Evolutionary conservation across 257 asterid species (phyloP).

Genomic region (Ophiorrhiza pumila): DNA sequence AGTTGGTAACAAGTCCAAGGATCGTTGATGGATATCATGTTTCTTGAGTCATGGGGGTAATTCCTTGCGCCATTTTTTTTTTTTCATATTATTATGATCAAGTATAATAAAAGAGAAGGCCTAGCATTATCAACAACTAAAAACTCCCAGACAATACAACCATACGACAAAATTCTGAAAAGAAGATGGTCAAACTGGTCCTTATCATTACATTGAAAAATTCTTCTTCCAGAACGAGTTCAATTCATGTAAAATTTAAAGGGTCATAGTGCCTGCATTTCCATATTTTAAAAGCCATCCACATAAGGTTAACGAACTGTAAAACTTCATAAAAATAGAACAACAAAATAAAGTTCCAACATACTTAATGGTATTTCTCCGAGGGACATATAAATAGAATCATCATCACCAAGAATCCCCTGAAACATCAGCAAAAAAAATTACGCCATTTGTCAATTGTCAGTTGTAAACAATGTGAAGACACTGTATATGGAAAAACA

Average conservation of each 20-base stretch:
- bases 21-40: background rate
- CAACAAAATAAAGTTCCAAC: conserved; percentile 25
- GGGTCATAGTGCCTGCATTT: background rate
- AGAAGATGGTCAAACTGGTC: background rate
- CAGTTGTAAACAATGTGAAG: background rate
- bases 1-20: background rate
- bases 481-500: background rate
- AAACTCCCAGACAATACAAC: background rate
- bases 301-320: background rate
- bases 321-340: background rate
- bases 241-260: background rate
- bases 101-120: background rate
- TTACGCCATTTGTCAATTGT: conserved; percentile 6
- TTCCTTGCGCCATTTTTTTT: background rate
- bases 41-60: background rate
- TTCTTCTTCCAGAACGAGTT: background rate
- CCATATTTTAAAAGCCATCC: background rate
- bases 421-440: conserved; percentile 35
- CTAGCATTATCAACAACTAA: background rate
- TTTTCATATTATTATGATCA: background rate
- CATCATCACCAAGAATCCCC: conserved; percentile 96
- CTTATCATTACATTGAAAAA: background rate
- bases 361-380: conserved; percentile 92
- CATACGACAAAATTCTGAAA: background rate
- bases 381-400: conserved; percentile 87